phyloP scores from a whole-genome alignment of 2,329 filamentous ascomycete species.

The Aureobasidium zeae region DNA sequence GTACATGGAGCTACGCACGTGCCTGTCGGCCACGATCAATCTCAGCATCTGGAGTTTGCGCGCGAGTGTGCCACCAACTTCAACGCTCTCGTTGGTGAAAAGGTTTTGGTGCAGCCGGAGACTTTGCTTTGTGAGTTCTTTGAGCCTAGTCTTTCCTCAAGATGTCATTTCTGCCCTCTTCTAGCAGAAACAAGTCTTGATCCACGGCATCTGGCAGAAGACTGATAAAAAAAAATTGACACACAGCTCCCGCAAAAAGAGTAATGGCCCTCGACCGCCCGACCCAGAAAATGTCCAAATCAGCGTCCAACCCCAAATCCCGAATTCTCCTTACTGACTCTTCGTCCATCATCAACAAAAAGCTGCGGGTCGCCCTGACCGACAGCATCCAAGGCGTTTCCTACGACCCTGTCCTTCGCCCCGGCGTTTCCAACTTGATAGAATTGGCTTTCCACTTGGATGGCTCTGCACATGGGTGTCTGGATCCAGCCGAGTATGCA shows the following conservation, averaged over 20 bases:
- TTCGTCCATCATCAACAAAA: conserved; percentile 53
- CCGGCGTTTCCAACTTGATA: conserved; percentile 81
- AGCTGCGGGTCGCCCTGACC: conserved; percentile 66
- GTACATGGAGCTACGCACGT: conserved; percentile 85
- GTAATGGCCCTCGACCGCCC: conserved; percentile 85
- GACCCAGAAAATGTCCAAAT: conserved; percentile 88
- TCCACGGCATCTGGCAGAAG: neutral
- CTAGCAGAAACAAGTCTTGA: too few species aligned
- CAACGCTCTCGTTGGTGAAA: conserved; percentile 58
- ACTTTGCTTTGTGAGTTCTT: conserved; percentile 59
- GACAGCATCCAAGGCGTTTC: conserved; percentile 60
- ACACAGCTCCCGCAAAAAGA: conserved; percentile 62
- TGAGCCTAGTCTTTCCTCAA: neutral
- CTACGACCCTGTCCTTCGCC: conserved; percentile 61
- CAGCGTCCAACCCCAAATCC: conserved; percentile 59
- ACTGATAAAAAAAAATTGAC: neutral
- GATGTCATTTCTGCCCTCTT: too few species aligned
- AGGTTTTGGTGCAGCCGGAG: conserved; percentile 55
- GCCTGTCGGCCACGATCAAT: conserved; percentile 91
- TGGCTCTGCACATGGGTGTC: conserved; percentile 32
- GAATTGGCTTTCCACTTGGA: conserved; percentile 65
- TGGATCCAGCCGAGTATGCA: conserved; percentile 39
- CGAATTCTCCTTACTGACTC: conserved; percentile 75
- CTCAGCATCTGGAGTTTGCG: conserved; percentile 87
- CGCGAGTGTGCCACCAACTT: conserved; percentile 79